phyloP scores from a whole-genome alignment of 768 basidiomycete genomes.

The Saitozyma sp. region DNA sequence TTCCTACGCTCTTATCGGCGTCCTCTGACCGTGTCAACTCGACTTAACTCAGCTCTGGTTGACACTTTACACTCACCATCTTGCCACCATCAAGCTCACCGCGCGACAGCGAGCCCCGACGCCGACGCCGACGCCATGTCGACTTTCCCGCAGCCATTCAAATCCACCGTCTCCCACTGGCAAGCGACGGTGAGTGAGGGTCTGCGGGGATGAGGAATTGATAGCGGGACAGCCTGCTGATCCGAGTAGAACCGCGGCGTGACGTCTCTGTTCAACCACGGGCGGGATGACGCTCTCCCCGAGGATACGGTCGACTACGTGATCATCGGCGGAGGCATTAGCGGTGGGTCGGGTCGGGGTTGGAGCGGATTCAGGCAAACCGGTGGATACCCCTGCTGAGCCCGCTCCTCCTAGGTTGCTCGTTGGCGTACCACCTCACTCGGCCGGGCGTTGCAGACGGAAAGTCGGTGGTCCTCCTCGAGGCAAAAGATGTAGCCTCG shows the following conservation, averaged over 20 bases:
- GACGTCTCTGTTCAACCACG: constrained; percentile 21
- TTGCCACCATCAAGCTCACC: too few relatives aligned
- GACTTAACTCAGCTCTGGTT: too few relatives aligned
- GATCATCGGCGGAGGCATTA: constrained; percentile 31
- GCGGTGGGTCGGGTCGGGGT: constrained; percentile 13
- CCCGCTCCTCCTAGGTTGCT: constrained; percentile 17
- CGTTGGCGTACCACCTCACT: constrained; percentile 38
- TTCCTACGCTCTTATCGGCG: too few relatives aligned
- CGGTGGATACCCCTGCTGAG: background rate
- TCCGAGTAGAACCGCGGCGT: constrained; percentile 26
- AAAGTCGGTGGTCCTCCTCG: constrained; percentile 21
- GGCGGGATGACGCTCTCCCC: constrained; percentile 12
- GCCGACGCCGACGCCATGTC: constrained; percentile 20
- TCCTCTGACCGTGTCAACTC: too few relatives aligned
- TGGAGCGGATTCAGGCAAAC: background rate
- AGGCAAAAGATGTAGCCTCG: constrained; percentile 40
- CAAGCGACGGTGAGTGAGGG: constrained; percentile 33
- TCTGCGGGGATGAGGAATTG: background rate
- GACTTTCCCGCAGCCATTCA: constrained; percentile 38
- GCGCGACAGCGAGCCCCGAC: too few relatives aligned
- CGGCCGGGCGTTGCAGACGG: constrained; percentile 13
- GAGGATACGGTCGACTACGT: constrained; percentile 16
- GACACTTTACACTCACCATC: too few relatives aligned
- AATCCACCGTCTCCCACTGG: constrained; percentile 43
- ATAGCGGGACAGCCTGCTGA: background rate